Evolutionary conservation across 1,284 basidiomycete genomes (phyloP), one percentile per base, ranked within the genome.

Genomic region (Leccinum pachyderme): DNA sequence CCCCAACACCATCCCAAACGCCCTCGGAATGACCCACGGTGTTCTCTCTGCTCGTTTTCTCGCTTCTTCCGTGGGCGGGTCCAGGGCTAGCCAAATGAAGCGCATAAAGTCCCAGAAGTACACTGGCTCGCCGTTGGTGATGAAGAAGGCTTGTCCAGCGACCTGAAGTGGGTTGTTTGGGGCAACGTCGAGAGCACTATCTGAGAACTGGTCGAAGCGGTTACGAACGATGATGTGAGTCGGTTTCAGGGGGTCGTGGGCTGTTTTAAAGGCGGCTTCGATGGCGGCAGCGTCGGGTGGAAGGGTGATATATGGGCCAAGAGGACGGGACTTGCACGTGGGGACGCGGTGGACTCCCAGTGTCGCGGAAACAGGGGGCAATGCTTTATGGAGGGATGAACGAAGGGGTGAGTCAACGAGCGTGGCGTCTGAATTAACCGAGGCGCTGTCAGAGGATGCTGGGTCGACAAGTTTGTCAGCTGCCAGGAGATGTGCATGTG

Each of bases 51-150:
- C 63, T 13, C 71, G 59, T 52, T 64, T 61, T 27, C 29, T 51
- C 64, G 63, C 62, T 60, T 66, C 63, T 68, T 66, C 65, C 12
- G 81, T 45, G 74, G 82, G 67, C 74, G 81, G 76, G 71, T 92
- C 90, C 54, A 94, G 81, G 49, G 83, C 82, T 45, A 82, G 79
- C 94, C 94, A 99, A n/a, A 98, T 75, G 3, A 84, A 75, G 8
- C 94, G 83, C 25, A 89, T 81, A 69, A 97, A 89, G 75, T 98
- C 95, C 96, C 96, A 99, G 77, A 98, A 98, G 68, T 91, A 91
- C 55, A 91, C 81, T 1, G 95, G 96, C 71, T 98, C 95, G 60
- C 95, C 95, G 69, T 98, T 98, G 58, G 95, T 97, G 74, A 99
- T 93, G 78, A 96, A 97, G 78, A 97, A 99, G 1, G 81, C 92